These are phyloP conservation scores for Gymnopilus dilepis DNA, from an alignment of 768 basidiomycete species.

Conservation along the genomic window DNA sequence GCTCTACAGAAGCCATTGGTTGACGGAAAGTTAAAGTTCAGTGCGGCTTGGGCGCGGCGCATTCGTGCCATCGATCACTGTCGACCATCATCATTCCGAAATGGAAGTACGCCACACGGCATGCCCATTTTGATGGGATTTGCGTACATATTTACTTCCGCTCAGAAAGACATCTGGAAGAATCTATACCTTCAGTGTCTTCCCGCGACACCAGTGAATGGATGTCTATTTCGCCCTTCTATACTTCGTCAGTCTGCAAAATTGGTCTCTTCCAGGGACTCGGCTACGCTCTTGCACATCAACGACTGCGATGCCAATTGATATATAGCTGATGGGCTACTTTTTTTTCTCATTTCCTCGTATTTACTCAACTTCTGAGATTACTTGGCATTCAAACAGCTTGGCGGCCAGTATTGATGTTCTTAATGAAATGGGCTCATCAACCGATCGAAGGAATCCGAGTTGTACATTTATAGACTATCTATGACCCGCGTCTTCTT, in stretches of 20 bases:
- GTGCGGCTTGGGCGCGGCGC: too few species aligned
- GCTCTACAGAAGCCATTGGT: too few species aligned
- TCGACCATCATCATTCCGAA: not conserved
- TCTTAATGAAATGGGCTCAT: not conserved
- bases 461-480: not conserved
- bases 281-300: too few species aligned
- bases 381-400: not conserved
- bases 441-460: not conserved
- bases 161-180: not conserved
- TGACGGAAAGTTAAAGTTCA: too few species aligned
- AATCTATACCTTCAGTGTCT: not conserved
- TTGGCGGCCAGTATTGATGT: not conserved
- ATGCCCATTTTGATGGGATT: constrained; percentile 2
- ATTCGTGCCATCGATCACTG: not conserved
- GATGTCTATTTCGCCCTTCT: too few species aligned
- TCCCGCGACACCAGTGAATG: not conserved
- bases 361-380: not conserved
- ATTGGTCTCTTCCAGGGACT: too few species aligned
- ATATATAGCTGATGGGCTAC: too few species aligned
- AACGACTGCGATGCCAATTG: too few species aligned
- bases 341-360: too few species aligned
- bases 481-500: not conserved
- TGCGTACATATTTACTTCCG: constrained; percentile 4
- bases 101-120: constrained; percentile 8
- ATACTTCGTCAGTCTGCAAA: too few species aligned